These are phyloP conservation scores for Petrea volubilis DNA, from an alignment of 257 asterid genomes.

Conservation along the genomic window DNA sequence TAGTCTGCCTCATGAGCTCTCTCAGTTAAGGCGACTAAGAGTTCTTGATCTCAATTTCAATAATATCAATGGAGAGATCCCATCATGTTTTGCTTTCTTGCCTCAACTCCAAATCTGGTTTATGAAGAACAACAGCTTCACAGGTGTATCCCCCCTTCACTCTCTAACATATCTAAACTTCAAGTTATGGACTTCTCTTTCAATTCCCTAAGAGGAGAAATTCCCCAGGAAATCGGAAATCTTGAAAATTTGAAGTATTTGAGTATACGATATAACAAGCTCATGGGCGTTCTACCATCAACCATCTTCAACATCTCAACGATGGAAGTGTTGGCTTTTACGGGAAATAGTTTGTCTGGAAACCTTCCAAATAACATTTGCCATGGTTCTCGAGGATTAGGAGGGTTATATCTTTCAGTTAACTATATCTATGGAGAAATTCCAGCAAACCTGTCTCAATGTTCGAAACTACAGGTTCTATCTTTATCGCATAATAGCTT, in stretches of 20 bases:
- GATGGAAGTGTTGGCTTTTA: not conserved
- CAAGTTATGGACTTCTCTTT: not conserved
- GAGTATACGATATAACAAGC: no score
- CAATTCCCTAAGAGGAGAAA: constrained; percentile 30
- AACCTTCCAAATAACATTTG: constrained; percentile 19
- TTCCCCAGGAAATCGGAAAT: constrained; percentile 32
- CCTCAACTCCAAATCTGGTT: constrained; percentile 3
- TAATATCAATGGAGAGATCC: constrained; percentile 28
- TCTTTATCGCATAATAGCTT: no score
- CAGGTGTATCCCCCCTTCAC: constrained; percentile 16
- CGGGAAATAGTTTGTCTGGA: constrained; percentile 8
- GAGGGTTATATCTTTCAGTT: not conserved
- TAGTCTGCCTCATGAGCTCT: not conserved
- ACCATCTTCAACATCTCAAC: not conserved
- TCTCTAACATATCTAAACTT: constrained; percentile 17
- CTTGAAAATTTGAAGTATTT: no score
- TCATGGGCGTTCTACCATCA: no score
- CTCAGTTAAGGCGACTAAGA: not conserved
- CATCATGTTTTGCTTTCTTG: constrained; percentile 10
- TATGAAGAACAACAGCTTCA: constrained; percentile 1
- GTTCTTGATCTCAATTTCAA: constrained; percentile 10
- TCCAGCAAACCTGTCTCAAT: not conserved
- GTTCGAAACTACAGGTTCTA: constrained; percentile 3
- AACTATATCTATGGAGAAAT: constrained; percentile 15
- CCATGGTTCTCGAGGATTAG: not conserved